Conservation (phyloP, 2,329 filamentous ascomycete species). For the Exophiala spinifera region DNA sequence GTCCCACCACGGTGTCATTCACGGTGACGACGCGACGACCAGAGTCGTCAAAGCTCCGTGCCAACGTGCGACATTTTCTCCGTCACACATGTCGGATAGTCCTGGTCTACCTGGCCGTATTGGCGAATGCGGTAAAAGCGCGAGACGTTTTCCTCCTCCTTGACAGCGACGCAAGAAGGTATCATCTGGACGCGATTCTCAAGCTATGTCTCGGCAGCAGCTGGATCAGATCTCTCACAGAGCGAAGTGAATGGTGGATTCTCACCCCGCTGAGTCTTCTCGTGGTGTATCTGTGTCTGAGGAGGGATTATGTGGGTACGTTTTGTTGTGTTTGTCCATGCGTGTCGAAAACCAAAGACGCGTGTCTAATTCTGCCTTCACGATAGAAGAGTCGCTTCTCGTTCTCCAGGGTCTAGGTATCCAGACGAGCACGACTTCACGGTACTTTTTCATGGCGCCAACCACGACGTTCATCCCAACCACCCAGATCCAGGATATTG, state of each 20-base stretch:
- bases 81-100: slow-evolving; percentile 46
- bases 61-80: slow-evolving; percentile 44
- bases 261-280: slow-evolving; percentile 40
- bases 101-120: slow-evolving; percentile 41
- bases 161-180: slow-evolving; percentile 29
- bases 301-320: slow-evolving; percentile 52
- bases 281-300: slow-evolving; percentile 45
- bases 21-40: slow-evolving; percentile 77
- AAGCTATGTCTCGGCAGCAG: slow-evolving; percentile 27
- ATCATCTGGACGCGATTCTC: slow-evolving; percentile 35
- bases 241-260: slow-evolving; percentile 42
- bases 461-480: slow-evolving; percentile 82
- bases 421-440: slow-evolving; percentile 73
- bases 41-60: slow-evolving; percentile 42
- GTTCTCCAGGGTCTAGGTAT: slow-evolving; percentile 86
- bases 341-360: slow-evolving; percentile 42
- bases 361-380: slow-evolving; percentile 33
- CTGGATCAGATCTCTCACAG: slow-evolving; percentile 33
- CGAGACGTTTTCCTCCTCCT: slow-evolving; percentile 36
- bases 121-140: slow-evolving; percentile 37
- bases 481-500: slow-evolving; percentile 84
- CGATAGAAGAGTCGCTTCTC: slow-evolving; percentile 74
- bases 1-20: slow-evolving; percentile 87
- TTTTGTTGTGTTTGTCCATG: no score
- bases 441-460: slow-evolving; percentile 62